Evolutionary conservation across 768 basidiomycete genomes (phyloP).

Genomic region (Phlebiopsis flavidoalba): DNA sequence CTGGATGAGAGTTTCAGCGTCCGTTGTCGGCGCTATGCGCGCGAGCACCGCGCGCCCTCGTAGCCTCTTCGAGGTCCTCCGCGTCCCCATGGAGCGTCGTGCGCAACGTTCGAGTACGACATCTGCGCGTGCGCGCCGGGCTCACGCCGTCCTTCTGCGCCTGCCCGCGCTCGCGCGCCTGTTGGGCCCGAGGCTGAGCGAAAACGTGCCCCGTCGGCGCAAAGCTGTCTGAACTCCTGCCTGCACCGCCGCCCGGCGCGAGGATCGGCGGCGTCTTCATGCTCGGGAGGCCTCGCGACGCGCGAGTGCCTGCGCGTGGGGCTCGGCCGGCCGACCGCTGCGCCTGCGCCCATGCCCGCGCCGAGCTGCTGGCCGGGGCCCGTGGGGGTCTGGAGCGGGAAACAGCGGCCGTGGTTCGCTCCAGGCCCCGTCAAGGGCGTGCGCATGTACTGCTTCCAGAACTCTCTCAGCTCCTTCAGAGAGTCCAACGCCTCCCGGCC

Average conservation of each 20-base stretch:
- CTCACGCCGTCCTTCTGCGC: constrained; percentile 3
- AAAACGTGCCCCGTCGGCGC: constrained; percentile 3
- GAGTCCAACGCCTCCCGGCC: constrained; percentile 18
- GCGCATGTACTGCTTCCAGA: constrained; percentile 72
- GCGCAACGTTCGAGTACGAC: constrained; percentile 20
- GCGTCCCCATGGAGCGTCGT: constrained; percentile 29
- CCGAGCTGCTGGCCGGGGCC: constrained; percentile 19
- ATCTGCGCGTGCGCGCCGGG: constrained; percentile 19
- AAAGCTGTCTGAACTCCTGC: constrained; percentile 14
- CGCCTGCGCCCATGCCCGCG: not conserved
- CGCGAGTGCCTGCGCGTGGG: constrained; percentile 39
- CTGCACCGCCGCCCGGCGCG: not conserved
- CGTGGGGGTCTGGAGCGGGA: constrained; percentile 16
- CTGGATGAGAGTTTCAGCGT: constrained; percentile 53
- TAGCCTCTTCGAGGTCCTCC: constrained; percentile 69
- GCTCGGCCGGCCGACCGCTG: constrained; percentile 12
- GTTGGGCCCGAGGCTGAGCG: not conserved
- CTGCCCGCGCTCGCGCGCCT: not conserved
- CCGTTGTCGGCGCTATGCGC: constrained; percentile 51
- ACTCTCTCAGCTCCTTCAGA: constrained; percentile 53
- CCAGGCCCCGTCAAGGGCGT: constrained; percentile 50
- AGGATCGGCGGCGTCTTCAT: constrained; percentile 55
- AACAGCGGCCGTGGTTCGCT: constrained; percentile 7
- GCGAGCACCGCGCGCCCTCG: constrained; percentile 73
- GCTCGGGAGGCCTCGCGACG: constrained; percentile 65